Evolutionary conservation across 257 asterid species (phyloP).

Genomic region (Rauvolfia tetraphylla): DNA sequence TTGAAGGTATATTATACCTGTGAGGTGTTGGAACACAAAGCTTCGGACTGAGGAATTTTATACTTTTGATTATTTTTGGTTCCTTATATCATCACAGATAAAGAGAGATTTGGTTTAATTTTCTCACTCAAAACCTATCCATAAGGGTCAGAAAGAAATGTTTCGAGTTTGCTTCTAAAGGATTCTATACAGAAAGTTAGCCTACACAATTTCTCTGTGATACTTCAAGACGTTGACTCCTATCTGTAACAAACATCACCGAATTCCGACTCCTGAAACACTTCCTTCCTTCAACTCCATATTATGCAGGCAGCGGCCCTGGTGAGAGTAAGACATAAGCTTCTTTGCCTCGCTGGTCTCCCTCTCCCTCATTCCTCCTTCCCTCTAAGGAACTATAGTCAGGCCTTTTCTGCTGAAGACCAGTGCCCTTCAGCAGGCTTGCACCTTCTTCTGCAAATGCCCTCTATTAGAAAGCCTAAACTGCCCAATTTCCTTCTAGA

Average conservation of each 20-base stretch:
- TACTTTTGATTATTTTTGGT: no score
- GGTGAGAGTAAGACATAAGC: no score
- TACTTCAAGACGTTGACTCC: background rate
- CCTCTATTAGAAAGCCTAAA: background rate
- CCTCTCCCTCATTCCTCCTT: no score
- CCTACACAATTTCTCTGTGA: background rate
- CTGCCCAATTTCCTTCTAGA: background rate
- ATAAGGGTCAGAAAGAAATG: no score
- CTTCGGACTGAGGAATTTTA: no score
- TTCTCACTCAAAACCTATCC: no score
- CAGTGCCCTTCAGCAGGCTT: background rate
- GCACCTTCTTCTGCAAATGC: no score
- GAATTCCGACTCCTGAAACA: background rate
- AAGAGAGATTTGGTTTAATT: no score
- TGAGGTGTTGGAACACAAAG: no score
- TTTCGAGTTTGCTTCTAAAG: background rate
- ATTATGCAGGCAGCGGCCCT: background rate
- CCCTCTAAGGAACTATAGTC: background rate
- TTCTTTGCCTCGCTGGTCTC: background rate
- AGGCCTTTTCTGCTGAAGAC: background rate
- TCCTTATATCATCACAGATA: no score
- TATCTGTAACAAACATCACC: no score
- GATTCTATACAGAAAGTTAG: background rate
- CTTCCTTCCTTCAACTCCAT: background rate
- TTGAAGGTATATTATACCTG: no score